Evolutionary conservation across 2,329 filamentous ascomycete species (phyloP).

Genomic region (Aquanectria penicillioides): DNA sequence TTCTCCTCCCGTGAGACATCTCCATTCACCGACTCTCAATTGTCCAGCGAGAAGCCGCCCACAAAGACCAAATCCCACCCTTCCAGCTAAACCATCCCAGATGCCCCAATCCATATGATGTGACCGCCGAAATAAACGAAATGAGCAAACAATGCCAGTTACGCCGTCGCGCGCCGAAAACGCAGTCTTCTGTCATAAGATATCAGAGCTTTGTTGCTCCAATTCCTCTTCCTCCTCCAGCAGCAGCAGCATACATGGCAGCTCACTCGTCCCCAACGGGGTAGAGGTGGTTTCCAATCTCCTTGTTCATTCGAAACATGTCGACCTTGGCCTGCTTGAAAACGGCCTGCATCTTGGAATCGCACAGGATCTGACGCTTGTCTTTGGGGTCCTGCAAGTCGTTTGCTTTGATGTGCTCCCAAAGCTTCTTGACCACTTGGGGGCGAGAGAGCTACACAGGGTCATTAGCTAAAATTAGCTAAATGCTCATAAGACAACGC

Average conservation of each 20-base stretch:
- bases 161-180: conserved; percentile 41
- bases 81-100: conserved; percentile 13
- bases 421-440: conserved; percentile 95
- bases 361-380: conserved; percentile 92
- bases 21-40: neutral
- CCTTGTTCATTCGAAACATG: conserved; percentile 99
- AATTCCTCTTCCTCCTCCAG: neutral
- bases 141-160: conserved; percentile 40
- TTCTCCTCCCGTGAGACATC: neutral
- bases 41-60: conserved; percentile 1
- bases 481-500: too few relatives aligned
- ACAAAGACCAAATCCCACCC: conserved; percentile 2
- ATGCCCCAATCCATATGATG: conserved; percentile 31
- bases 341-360: conserved; percentile 88
- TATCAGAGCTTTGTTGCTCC: conserved; percentile 12
- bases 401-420: conserved; percentile 91
- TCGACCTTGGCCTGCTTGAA: conserved; percentile 93
- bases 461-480: conserved; percentile 25
- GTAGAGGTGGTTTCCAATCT: conserved; percentile 89
- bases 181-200: conserved; percentile 36
- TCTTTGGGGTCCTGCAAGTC: conserved; percentile 91
- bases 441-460: conserved; percentile 81
- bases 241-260: neutral
- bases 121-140: conserved; percentile 36
- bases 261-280: conserved; percentile 69